phyloP scores from a whole-genome alignment of 163 green algal genomes.

The Scenedesmus sp. region DNA sequence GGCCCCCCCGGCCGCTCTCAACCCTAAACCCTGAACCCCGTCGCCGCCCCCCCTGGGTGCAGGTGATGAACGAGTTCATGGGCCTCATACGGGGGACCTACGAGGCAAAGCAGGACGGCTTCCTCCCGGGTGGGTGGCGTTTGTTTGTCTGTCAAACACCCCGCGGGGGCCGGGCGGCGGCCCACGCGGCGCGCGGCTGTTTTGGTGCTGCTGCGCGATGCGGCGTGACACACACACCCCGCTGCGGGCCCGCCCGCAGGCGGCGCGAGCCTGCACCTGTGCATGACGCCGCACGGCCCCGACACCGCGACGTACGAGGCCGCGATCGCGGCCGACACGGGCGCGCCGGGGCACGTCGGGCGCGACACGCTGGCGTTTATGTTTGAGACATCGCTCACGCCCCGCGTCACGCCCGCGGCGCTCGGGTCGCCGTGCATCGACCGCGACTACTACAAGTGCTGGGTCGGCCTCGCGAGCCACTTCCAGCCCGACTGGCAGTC shows the following conservation, averaged over 20 bases:
- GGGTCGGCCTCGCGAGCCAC: constrained; percentile 75
- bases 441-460: constrained; percentile 90
- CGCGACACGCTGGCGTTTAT: constrained; percentile 88
- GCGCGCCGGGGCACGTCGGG: constrained; percentile 65
- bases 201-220: no score
- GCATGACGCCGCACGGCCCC: constrained; percentile 95
- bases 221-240: no score
- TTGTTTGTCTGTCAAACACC: no score
- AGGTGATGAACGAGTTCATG: constrained; percentile 97
- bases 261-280: constrained; percentile 89
- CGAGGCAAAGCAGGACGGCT: constrained; percentile 88
- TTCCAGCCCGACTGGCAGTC: no score
- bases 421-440: constrained; percentile 78
- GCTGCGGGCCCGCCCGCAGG: constrained; percentile 35
- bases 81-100: constrained; percentile 90
- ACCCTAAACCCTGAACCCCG: no score
- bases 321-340: constrained; percentile 56
- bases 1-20: no score
- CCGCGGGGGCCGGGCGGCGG: no score
- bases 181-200: no score
- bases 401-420: constrained; percentile 75
- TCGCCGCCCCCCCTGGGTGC: constrained; percentile 38
- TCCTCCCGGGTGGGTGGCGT: constrained; percentile 71
- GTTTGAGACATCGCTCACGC: constrained; percentile 78
- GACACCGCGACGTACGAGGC: constrained; percentile 87